Conservation (phyloP, 1,284 basidiomycete genomes). For the Apiotrichum montevideense region DNA sequence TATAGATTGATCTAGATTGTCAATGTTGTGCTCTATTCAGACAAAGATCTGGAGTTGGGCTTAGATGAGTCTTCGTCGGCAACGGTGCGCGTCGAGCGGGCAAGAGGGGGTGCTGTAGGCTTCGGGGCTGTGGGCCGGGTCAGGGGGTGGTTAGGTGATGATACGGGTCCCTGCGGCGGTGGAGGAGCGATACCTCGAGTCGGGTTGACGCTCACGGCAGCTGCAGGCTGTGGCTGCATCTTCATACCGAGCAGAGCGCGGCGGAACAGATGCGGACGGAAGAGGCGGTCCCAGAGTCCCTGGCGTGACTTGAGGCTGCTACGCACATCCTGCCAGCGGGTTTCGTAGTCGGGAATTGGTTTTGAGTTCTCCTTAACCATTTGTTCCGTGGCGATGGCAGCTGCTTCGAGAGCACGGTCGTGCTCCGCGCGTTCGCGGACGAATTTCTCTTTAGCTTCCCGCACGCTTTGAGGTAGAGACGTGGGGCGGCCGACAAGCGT, state of each 20-base stretch:
- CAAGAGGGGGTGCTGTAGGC: too few relatives aligned
- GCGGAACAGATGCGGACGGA: constrained; percentile 12
- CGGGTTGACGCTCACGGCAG: too few relatives aligned
- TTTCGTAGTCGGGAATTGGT: constrained; percentile 15
- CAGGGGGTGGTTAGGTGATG: too few relatives aligned
- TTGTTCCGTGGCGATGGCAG: not conserved
- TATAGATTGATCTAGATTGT: too few relatives aligned
- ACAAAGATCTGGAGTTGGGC: too few relatives aligned
- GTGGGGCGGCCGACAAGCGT: constrained; percentile 23
- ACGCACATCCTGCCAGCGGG: constrained; percentile 12
- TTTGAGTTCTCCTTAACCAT: not conserved
- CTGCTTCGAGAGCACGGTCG: constrained; percentile 7
- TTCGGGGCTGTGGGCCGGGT: too few relatives aligned
- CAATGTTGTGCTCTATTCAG: too few relatives aligned
- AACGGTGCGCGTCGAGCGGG: too few relatives aligned
- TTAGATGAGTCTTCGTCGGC: too few relatives aligned
- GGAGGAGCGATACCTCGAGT: too few relatives aligned
- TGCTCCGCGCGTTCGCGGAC: constrained; percentile 12
- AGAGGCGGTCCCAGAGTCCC: constrained; percentile 15
- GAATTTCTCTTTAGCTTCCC: constrained; percentile 15
- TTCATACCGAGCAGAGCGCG: constrained; percentile 10
- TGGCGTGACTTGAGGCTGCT: constrained; percentile 3
- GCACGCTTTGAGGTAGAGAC: constrained; percentile 9
- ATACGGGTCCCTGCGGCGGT: too few relatives aligned
- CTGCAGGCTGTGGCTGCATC: not conserved